Evolutionary conservation across 2,329 filamentous ascomycete genomes (phyloP).

Genomic region (Beauveria sp.): DNA sequence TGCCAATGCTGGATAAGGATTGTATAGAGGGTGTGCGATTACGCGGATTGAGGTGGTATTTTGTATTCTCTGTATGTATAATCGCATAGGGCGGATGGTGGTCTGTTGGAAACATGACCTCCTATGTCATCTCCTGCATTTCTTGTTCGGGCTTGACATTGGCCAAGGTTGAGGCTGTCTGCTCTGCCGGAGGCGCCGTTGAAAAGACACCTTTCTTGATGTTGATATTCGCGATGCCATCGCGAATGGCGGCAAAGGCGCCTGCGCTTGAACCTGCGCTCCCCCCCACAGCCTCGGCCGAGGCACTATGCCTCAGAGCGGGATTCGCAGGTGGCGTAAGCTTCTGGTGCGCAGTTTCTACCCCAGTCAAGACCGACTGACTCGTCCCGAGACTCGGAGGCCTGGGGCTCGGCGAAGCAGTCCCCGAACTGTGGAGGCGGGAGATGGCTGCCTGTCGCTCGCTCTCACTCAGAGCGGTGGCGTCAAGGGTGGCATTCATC

Average conservation of each 20-base stretch:
- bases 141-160: constrained; percentile 29
- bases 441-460: constrained; percentile 30
- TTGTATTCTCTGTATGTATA: constrained; percentile 22
- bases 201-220: constrained; percentile 38
- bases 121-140: constrained; percentile 39
- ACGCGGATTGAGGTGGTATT: constrained; percentile 5
- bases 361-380: constrained; percentile 48
- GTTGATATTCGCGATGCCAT: constrained; percentile 40
- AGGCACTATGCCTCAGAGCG: constrained; percentile 35
- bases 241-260: constrained; percentile 39
- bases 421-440: constrained; percentile 23
- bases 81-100: constrained; percentile 26
- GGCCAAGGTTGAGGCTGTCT: constrained; percentile 18
- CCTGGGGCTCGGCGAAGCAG: constrained; percentile 26
- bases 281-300: constrained; percentile 26
- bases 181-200: constrained; percentile 22
- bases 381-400: constrained; percentile 31
- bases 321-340: constrained; percentile 35
- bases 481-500: constrained; percentile 70
- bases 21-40: background rate
- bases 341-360: constrained; percentile 50
- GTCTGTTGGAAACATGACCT: constrained; percentile 29
- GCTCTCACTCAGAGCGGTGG: constrained; percentile 43
- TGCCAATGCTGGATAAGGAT: background rate
- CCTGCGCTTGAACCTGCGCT: constrained; percentile 20